phyloP scores from a whole-genome alignment of 1,139 yeast genomes.

The Blastobotrys proliferans region DNA sequence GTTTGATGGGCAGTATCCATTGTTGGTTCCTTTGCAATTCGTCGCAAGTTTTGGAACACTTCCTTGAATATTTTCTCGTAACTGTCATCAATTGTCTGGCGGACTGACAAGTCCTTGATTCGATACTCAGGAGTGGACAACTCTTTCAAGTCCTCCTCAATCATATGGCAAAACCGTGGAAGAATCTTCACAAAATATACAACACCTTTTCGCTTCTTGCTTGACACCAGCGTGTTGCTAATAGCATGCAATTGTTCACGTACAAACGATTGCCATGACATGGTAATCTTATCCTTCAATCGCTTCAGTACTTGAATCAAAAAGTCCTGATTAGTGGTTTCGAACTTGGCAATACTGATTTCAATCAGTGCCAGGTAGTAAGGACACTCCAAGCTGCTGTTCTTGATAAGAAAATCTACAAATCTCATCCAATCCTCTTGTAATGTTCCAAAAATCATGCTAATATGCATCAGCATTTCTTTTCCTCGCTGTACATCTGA shows the following conservation, averaged over 20 bases:
- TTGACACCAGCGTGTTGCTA: slow-evolving; percentile 48
- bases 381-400: slow-evolving; percentile 42
- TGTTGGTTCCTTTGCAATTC: slow-evolving; percentile 29
- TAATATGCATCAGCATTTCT: slow-evolving; percentile 50
- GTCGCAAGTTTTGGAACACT: slow-evolving; percentile 31
- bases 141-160: slow-evolving; percentile 30
- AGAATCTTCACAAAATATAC: slow-evolving; percentile 43
- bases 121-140: slow-evolving; percentile 16
- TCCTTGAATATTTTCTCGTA: slow-evolving; percentile 39
- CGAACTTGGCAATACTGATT: slow-evolving; percentile 35
- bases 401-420: slow-evolving; percentile 34
- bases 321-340: slow-evolving; percentile 64
- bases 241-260: slow-evolving; percentile 52
- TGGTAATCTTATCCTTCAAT: slow-evolving; percentile 48
- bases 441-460: slow-evolving; percentile 52
- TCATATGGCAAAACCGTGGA: slow-evolving; percentile 42
- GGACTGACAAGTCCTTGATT: slow-evolving; percentile 28
- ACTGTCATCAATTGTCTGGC: slow-evolving; percentile 41
- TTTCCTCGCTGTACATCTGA: slow-evolving; percentile 53
- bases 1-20: slow-evolving; percentile 12
- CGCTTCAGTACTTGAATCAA: slow-evolving; percentile 51
- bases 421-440: slow-evolving; percentile 43
- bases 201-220: slow-evolving; percentile 41
- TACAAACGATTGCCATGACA: slow-evolving; percentile 58
- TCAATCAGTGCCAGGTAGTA: slow-evolving; percentile 43